Percentiles rank a stretch among this genome's conserved stretches.
These are phyloP conservation scores for Fusarium sp. DNA, from an alignment of 2,329 filamentous ascomycete species.

Conservation along the genomic window DNA sequence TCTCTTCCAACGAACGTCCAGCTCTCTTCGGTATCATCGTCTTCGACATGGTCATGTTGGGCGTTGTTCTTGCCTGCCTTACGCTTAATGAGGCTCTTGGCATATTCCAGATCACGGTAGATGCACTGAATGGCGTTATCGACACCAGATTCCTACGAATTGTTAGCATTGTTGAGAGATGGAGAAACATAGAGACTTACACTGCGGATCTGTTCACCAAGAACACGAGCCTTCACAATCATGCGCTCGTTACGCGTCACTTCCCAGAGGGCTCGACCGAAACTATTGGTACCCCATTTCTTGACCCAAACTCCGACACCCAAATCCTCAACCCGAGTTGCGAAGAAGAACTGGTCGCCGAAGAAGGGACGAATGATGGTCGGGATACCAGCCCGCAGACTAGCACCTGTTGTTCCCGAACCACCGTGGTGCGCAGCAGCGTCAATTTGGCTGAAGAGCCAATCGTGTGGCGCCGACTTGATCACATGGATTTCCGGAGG, in stretches of 20 bases:
- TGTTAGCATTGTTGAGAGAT: conserved; percentile 42
- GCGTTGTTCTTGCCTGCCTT: conserved; percentile 66
- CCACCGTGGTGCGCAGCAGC: conserved; percentile 95
- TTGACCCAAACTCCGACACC: conserved; percentile 91
- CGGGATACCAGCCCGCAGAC: conserved; percentile 87
- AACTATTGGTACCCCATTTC: conserved; percentile 87
- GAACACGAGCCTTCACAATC: conserved; percentile 82
- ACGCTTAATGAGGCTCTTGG: conserved; percentile 81
- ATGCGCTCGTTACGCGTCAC: conserved; percentile 91
- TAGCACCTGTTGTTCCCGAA: conserved; percentile 93
- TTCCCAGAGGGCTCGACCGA: conserved; percentile 90
- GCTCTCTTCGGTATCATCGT: conserved; percentile 76
- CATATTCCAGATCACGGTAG: conserved; percentile 95
- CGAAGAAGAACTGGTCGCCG: conserved; percentile 98
- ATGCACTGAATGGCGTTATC: conserved; percentile 89
- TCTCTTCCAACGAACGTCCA: conserved; percentile 87
- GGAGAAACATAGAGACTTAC: conserved; percentile 60
- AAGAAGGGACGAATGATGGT: conserved; percentile 98
- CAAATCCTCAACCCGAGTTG: conserved; percentile 86
- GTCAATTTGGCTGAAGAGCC: conserved; percentile 94
- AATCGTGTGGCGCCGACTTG: conserved; percentile 92
- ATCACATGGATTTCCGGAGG: conserved; percentile 87
- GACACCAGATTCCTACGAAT: conserved; percentile 84
- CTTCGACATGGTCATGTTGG: conserved; percentile 55
- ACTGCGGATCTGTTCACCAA: conserved; percentile 89